Percentiles rank a stretch among this genome's conserved stretches.
Evolutionary conservation across 2,329 filamentous ascomycete genomes (phyloP).

Genomic region (Aspergillus luchuensis): DNA sequence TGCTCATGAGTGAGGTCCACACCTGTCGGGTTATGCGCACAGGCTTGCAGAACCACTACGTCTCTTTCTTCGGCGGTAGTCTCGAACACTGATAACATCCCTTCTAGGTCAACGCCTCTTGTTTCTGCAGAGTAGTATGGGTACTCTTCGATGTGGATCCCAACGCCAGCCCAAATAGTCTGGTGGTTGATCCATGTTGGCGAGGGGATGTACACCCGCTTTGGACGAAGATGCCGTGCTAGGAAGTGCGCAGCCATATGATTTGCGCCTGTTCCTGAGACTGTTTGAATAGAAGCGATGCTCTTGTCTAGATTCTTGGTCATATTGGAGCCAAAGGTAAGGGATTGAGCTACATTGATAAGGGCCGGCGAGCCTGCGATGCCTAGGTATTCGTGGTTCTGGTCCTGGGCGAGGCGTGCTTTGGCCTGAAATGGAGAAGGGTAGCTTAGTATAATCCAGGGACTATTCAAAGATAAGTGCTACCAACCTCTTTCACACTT

Average conservation of each 20-base stretch:
- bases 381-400: not conserved
- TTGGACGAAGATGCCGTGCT: slow-evolving; percentile 69
- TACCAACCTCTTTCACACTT: slow-evolving; percentile 32
- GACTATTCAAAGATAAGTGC: too few relatives aligned
- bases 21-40: slow-evolving; percentile 94
- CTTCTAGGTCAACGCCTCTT: not conserved
- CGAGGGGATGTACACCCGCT: slow-evolving; percentile 79
- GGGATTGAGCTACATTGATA: not conserved
- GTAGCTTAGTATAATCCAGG: too few relatives aligned
- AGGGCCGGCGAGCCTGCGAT: not conserved
- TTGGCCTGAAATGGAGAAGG: slow-evolving; percentile 69
- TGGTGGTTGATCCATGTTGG: slow-evolving; percentile 96
- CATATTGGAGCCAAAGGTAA: not conserved
- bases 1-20: slow-evolving; percentile 82
- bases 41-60: slow-evolving; percentile 84
- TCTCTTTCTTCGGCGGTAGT: slow-evolving; percentile 75
- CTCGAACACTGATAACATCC: slow-evolving; percentile 47
- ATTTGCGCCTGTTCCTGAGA: slow-evolving; percentile 89
- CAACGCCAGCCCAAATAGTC: slow-evolving; percentile 68
- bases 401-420: not conserved
- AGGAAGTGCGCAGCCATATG: slow-evolving; percentile 87
- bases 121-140: not conserved
- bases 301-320: not conserved
- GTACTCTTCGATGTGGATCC: not conserved
- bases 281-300: slow-evolving; percentile 75